These are phyloP conservation scores for Sarcodon sp. DNA, from an alignment of 768 basidiomycete genomes.

Conservation along the genomic window DNA sequence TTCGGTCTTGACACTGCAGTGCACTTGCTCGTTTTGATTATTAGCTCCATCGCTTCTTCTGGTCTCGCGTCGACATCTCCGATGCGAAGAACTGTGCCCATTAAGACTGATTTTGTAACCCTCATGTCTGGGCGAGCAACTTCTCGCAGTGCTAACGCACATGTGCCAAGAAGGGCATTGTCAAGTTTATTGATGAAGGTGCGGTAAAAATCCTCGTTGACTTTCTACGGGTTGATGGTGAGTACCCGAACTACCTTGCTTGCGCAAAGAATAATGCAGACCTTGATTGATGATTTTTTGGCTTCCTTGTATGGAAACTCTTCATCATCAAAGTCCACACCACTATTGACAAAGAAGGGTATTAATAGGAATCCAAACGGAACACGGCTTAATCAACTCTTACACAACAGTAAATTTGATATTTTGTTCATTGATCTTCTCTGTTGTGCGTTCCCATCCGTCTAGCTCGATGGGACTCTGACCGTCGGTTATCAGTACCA, in stretches of 20 bases:
- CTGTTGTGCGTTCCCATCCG: conserved; percentile 59
- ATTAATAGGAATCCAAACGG: conserved; percentile 1
- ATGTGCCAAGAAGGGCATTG: conserved; percentile 47
- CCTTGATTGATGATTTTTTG: conserved; percentile 65
- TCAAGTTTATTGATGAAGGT: conserved; percentile 27
- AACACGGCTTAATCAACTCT: conserved; percentile 10
- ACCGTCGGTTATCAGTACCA: conserved; percentile 80
- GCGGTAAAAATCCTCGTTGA: conserved; percentile 66
- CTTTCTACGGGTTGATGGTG: conserved; percentile 28
- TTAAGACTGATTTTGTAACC: conserved; percentile 50
- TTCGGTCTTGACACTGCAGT: conserved; percentile 61
- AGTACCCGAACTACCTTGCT: not conserved
- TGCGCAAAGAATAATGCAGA: conserved; percentile 15
- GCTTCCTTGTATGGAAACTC: conserved; percentile 49
- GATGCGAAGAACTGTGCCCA: conserved; percentile 56
- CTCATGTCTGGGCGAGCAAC: conserved; percentile 52
- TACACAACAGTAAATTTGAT: conserved; percentile 66
- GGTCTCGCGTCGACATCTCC: conserved; percentile 58
- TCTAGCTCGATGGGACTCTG: conserved; percentile 61
- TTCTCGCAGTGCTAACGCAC: conserved; percentile 51
- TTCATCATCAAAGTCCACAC: conserved; percentile 80
- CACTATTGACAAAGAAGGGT: conserved; percentile 28
- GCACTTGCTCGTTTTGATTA: conserved; percentile 68
- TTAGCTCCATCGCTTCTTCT: conserved; percentile 65
- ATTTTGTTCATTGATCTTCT: conserved; percentile 47